Conservation (phyloP, 768 basidiomycete genomes). For the Lentinula guzmanii region DNA sequence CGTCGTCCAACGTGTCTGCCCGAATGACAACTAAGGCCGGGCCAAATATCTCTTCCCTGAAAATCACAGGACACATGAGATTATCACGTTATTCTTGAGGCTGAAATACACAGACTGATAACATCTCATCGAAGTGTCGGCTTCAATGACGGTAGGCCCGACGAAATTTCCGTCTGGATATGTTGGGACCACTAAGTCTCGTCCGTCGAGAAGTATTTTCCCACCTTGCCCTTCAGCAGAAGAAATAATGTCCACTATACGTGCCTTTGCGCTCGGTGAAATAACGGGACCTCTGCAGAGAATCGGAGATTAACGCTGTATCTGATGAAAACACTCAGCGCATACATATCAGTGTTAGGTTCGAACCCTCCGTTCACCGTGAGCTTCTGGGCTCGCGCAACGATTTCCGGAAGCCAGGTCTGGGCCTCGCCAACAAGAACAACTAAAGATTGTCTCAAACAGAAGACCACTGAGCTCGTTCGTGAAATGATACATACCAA, state of each 20-base stretch:
- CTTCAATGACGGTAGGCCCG: slow-evolving; percentile 88
- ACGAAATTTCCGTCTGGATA: slow-evolving; percentile 93
- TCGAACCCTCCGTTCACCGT: slow-evolving; percentile 92
- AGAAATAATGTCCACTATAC: slow-evolving; percentile 69
- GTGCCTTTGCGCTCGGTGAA: slow-evolving; percentile 74
- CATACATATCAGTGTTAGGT: slow-evolving; percentile 70
- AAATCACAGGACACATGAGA: background rate
- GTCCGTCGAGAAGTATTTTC: slow-evolving; percentile 81
- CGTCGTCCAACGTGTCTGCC: slow-evolving; percentile 84
- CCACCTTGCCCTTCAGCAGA: slow-evolving; percentile 80
- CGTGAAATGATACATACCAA: slow-evolving; percentile 46
- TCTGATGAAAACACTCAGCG: slow-evolving; percentile 10
- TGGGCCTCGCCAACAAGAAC: slow-evolving; percentile 77
- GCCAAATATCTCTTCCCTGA: slow-evolving; percentile 92
- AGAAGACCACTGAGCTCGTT: background rate
- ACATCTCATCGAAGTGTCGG: slow-evolving; percentile 74
- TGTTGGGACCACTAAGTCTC: slow-evolving; percentile 55
- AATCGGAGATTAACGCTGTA: background rate
- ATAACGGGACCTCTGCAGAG: slow-evolving; percentile 64
- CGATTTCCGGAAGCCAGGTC: slow-evolving; percentile 81
- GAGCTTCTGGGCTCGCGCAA: slow-evolving; percentile 74
- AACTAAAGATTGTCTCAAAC: slow-evolving; percentile 26
- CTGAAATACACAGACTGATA: slow-evolving; percentile 56
- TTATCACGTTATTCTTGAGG: background rate
- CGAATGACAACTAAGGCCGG: slow-evolving; percentile 78